These are phyloP conservation scores for Termitomyces sp. DNA, from an alignment of 768 basidiomycete species.

Conservation along the genomic window DNA sequence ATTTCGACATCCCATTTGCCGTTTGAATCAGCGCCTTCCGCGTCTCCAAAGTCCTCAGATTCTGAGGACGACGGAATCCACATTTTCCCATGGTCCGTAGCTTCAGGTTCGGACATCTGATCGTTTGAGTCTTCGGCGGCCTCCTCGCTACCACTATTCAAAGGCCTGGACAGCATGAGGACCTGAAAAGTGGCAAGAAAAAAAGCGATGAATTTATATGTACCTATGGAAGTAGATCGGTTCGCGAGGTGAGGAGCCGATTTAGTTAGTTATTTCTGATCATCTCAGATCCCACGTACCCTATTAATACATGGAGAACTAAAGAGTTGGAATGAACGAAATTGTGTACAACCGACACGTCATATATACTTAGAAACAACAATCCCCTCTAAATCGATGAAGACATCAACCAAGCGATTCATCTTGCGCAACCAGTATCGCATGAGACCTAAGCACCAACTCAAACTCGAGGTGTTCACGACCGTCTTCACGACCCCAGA, in stretches of 20 bases:
- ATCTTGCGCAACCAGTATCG: not conserved
- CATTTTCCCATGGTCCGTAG: conserved; percentile 1
- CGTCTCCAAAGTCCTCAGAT: conserved; percentile 21
- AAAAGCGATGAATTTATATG: not conserved
- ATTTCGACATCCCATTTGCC: conserved; percentile 28
- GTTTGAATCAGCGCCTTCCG: conserved; percentile 20
- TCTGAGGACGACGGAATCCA: conserved; percentile 19
- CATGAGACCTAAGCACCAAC: too few species aligned
- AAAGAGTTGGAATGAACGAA: too few species aligned
- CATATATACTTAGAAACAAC: too few species aligned
- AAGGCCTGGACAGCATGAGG: not conserved
- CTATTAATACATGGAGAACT: too few species aligned
- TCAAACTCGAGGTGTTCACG: not conserved
- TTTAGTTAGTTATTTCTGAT: too few species aligned
- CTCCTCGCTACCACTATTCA: not conserved
- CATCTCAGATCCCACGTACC: too few species aligned
- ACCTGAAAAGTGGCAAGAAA: not conserved
- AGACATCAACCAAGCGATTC: too few species aligned
- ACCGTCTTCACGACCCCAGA: not conserved
- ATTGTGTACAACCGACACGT: too few species aligned
- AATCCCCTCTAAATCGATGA: too few species aligned
- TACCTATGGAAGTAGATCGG: not conserved
- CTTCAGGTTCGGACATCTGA: not conserved
- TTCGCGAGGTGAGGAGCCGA: too few species aligned
- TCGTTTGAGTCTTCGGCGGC: not conserved